These are phyloP conservation scores for Guillardia theta DNA, from an alignment of 78 protist genomes.

Conservation along the genomic window DNA sequence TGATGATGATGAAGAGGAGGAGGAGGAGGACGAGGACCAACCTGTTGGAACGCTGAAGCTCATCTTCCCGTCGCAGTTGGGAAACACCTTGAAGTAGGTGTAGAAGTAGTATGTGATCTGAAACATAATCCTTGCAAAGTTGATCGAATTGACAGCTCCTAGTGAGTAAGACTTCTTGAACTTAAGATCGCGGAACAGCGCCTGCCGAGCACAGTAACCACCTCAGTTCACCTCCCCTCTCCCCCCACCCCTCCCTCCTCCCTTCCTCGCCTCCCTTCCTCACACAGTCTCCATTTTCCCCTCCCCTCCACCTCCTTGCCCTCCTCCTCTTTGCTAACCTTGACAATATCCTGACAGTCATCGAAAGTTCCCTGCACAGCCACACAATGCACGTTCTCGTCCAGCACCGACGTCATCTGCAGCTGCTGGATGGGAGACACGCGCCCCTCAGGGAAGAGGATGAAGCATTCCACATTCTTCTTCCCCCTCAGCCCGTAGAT, in stretches of 20 bases:
- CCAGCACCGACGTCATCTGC: conserved; percentile 68
- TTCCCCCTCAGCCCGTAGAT: conserved; percentile 49
- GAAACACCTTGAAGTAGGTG: conserved; percentile 50
- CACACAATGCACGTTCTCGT: conserved; percentile 61
- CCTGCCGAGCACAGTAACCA: no score
- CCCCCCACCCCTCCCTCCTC: no score
- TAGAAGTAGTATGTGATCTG: conserved; percentile 69
- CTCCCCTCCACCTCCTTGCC: no score
- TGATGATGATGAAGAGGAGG: background rate
- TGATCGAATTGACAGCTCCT: conserved; percentile 70
- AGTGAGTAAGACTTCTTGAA: conserved; percentile 40
- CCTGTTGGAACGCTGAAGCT: conserved; percentile 24
- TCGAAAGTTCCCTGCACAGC: conserved; percentile 65
- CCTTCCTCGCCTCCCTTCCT: no score
- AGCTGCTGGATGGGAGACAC: conserved; percentile 61
- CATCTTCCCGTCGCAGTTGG: conserved; percentile 1
- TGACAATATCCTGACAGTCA: conserved; percentile 66
- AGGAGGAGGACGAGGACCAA: background rate
- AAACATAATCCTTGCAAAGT: conserved; percentile 71
- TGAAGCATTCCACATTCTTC: conserved; percentile 59
- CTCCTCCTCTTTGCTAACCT: no score
- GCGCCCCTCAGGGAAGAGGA: conserved; percentile 68
- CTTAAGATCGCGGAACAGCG: conserved; percentile 57
- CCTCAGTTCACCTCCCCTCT: no score
- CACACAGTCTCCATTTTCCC: no score